Percentiles rank a stretch among this genome's conserved stretches.
Evolutionary conservation across 768 basidiomycete species (phyloP).

Genomic region (Lepiota venenata): DNA sequence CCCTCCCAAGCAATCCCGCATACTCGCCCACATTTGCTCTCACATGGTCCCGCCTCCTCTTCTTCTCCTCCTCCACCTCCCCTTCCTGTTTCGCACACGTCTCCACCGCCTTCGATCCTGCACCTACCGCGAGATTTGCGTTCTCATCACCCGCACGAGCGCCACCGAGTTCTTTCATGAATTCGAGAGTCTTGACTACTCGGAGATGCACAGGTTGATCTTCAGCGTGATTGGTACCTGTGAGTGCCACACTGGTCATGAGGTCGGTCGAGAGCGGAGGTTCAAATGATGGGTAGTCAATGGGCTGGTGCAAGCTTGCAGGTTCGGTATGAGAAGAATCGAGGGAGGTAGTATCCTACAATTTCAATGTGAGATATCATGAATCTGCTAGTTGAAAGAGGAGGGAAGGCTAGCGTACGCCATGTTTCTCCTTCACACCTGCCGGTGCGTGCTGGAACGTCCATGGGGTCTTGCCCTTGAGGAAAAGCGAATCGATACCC

Average conservation of each 20-base stretch:
- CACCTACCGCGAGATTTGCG: conserved; percentile 26
- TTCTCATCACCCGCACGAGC: conserved; percentile 9
- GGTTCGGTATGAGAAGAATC: conserved; percentile 74
- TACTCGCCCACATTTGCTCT: conserved; percentile 71
- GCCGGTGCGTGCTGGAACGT: conserved; percentile 69
- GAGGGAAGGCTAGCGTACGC: conserved; percentile 18
- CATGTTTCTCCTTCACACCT: conserved; percentile 25
- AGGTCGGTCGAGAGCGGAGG: conserved; percentile 91
- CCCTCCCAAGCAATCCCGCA: conserved; percentile 83
- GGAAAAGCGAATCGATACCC: conserved; percentile 80
- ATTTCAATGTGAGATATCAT: not conserved
- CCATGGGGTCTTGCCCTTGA: conserved; percentile 89
- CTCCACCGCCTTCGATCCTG: conserved; percentile 25
- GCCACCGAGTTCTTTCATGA: conserved; percentile 21
- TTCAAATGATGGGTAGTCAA: conserved; percentile 84
- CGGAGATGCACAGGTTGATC: conserved; percentile 91
- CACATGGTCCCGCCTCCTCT: conserved; percentile 62
- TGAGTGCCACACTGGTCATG: conserved; percentile 84
- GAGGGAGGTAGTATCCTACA: conserved; percentile 25
- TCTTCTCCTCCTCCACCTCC: conserved; percentile 36
- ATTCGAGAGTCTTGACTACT: conserved; percentile 41
- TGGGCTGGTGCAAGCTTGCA: conserved; percentile 65
- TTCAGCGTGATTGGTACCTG: conserved; percentile 96
- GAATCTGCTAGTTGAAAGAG: not conserved
- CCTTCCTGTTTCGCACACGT: conserved; percentile 21